These are phyloP conservation scores for Triangularia verruculosa DNA, from an alignment of 2,329 filamentous ascomycete species.

Conservation along the genomic window DNA sequence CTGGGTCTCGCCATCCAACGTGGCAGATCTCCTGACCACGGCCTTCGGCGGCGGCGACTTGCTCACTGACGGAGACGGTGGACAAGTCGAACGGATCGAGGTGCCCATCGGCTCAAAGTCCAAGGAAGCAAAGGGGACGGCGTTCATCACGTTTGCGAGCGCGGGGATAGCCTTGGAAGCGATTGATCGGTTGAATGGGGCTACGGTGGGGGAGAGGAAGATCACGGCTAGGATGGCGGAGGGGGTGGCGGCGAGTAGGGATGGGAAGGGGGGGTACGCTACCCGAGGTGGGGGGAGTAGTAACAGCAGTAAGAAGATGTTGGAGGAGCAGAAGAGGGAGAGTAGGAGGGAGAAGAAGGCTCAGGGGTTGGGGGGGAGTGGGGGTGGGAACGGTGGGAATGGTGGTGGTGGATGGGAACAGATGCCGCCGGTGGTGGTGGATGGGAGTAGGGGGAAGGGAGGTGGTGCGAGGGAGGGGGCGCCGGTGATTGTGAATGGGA, in stretches of 20 bases:
- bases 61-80: neutral
- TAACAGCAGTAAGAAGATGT: neutral
- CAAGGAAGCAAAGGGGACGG: conserved; percentile 11
- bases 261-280: neutral
- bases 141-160: conserved; percentile 17
- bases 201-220: conserved; percentile 5
- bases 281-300: neutral
- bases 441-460: conserved; percentile 2
- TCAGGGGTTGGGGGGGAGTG: neutral
- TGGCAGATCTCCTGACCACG: conserved; percentile 9
- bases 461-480: neutral
- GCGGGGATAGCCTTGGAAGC: conserved; percentile 7
- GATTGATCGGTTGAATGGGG: conserved; percentile 8
- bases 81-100: conserved; percentile 16
- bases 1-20: neutral
- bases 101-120: conserved; percentile 6
- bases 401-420: neutral
- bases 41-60: conserved; percentile 10
- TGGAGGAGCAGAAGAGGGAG: neutral
- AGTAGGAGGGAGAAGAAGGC: conserved; percentile 1
- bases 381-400: neutral
- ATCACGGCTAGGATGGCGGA: neutral
- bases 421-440: neutral
- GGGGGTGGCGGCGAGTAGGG: conserved; percentile 2
- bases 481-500: conserved; percentile 21